Percentiles rank a stretch among this genome's conserved stretches.
phyloP scores from a whole-genome alignment of 768 basidiomycete species.

The Boletus tylopilopsis region DNA sequence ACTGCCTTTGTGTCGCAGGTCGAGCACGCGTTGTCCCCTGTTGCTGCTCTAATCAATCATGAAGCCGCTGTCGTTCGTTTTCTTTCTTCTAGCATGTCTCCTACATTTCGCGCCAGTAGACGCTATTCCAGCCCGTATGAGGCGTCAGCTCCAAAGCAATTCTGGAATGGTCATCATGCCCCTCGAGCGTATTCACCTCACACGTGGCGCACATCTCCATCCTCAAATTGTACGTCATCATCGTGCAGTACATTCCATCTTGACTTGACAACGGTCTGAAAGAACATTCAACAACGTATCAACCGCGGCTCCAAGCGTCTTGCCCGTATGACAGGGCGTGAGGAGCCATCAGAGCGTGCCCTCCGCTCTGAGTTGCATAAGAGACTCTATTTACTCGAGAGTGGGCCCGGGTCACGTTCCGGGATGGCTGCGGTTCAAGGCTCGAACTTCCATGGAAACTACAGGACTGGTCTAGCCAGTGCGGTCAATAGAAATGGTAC shows the following conservation, averaged over 20 bases:
- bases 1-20: constrained; percentile 7
- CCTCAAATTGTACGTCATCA: constrained; percentile 41
- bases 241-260: not conserved
- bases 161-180: constrained; percentile 40
- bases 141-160: constrained; percentile 11
- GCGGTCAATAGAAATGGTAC: constrained; percentile 4
- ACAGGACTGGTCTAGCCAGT: constrained; percentile 10
- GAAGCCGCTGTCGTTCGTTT: constrained; percentile 46
- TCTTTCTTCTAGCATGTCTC: constrained; percentile 53
- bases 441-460: constrained; percentile 7
- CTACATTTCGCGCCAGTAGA: constrained; percentile 38
- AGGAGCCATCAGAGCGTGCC: constrained; percentile 44
- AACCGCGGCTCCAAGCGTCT: constrained; percentile 63
- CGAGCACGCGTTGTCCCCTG: constrained; percentile 1
- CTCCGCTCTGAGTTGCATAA: constrained; percentile 44
- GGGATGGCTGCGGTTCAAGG: not conserved
- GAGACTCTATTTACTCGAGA: constrained; percentile 38
- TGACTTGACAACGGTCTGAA: not conserved
- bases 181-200: constrained; percentile 34
- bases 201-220: constrained; percentile 32
- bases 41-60: constrained; percentile 33
- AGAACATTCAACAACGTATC: constrained; percentile 69
- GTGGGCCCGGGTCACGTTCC: constrained; percentile 17
- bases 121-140: constrained; percentile 18
- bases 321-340: constrained; percentile 64